Conservation (phyloP, 257 asterid genomes). For the Jaltomata sinuosa region DNA sequence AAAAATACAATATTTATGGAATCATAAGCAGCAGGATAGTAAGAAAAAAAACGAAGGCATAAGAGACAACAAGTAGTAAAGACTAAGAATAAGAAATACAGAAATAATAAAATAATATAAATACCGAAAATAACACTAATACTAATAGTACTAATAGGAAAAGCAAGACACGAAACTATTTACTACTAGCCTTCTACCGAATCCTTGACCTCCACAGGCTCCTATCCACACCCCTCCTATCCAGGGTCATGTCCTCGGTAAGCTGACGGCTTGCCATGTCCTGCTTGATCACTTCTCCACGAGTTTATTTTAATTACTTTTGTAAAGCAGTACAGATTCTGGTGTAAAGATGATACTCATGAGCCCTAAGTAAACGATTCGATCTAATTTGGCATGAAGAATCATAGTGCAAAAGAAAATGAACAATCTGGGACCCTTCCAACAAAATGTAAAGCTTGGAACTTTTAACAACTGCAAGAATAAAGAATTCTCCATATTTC, state of each 20-base stretch:
- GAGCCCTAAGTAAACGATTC: too few species aligned
- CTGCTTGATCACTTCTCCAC: neutral
- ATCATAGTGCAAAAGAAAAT: neutral
- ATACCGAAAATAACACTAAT: neutral
- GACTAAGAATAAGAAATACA: neutral
- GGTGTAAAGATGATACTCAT: too few species aligned
- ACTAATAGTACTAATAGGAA: neutral
- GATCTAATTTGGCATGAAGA: neutral
- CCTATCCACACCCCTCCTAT: too few species aligned
- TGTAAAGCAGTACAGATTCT: neutral
- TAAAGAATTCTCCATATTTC: too few species aligned
- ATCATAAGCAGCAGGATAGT: neutral
- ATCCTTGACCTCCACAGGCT: neutral
- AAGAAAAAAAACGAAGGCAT: neutral
- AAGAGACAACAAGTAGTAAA: neutral
- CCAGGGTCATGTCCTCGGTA: neutral
- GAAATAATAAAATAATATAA: neutral
- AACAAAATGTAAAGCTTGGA: neutral
- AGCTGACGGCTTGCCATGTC: neutral
- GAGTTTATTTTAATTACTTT: neutral
- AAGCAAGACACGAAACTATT: neutral
- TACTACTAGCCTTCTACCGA: too few species aligned
- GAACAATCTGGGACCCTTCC: neutral
- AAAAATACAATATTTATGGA: neutral
- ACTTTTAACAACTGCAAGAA: too few species aligned